Conservation (phyloP, 345 rosid species). For the Rhodamnia rubescens region DNA sequence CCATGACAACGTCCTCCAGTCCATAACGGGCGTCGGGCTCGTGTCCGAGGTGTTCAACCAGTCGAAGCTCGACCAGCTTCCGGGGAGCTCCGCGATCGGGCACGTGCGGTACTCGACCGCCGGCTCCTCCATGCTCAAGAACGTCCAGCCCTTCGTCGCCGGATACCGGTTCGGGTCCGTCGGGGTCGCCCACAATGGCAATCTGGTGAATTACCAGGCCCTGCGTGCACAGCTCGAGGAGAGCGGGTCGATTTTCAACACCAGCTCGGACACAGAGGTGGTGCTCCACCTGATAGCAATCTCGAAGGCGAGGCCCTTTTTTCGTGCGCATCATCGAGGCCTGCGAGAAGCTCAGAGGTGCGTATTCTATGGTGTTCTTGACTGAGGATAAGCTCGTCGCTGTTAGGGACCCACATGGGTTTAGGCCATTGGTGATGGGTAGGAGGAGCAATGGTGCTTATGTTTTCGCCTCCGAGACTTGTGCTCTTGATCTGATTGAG, state of each 20-base stretch:
- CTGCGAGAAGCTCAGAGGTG: conserved; percentile 77
- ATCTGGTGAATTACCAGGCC: conserved; percentile 63
- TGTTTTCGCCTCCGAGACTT: conserved; percentile 90
- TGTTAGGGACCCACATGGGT: conserved; percentile 81
- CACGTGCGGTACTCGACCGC: conserved; percentile 97
- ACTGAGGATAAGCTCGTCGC: conserved; percentile 95
- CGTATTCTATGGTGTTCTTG: conserved; percentile 89
- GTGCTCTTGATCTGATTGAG: conserved; percentile 96
- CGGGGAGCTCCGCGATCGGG: conserved; percentile 79
- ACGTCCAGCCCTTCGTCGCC: conserved; percentile 98
- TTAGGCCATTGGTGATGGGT: conserved; percentile 93
- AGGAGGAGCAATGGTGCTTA: conserved; percentile 90
- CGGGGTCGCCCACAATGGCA: conserved; percentile 95
- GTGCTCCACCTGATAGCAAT: conserved; percentile 92
- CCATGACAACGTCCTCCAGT: conserved; percentile 53
- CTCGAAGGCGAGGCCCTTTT: conserved; percentile 82
- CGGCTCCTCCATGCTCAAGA: conserved; percentile 86
- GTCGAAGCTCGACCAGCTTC: conserved; percentile 75
- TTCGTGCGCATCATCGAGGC: conserved; percentile 88
- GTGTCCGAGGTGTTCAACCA: conserved; percentile 89
- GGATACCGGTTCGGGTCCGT: conserved; percentile 81
- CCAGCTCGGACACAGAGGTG: conserved; percentile 94
- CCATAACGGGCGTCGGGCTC: conserved; percentile 87
- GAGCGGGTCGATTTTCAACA: conserved; percentile 82
- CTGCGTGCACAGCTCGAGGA: conserved; percentile 72